Conservation (phyloP, 2,329 filamentous ascomycete species). For the Pezicula radicicola region DNA sequence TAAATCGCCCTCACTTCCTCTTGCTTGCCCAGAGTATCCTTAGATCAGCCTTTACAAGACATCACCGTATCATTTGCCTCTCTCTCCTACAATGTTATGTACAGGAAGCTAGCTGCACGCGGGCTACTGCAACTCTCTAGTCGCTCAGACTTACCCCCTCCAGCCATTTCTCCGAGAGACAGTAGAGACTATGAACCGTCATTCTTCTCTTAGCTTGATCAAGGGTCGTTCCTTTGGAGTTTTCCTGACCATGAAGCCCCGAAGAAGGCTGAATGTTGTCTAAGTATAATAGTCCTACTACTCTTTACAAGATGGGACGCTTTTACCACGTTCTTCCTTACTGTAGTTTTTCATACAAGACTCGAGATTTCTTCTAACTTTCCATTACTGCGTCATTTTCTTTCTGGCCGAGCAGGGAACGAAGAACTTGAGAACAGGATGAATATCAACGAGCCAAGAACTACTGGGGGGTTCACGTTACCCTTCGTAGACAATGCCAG, state of each 20-base stretch:
- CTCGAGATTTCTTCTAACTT: too few species aligned
- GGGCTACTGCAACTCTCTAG: background rate
- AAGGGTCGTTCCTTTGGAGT: too few species aligned
- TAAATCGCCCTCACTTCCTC: background rate
- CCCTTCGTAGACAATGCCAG: constrained; percentile 15
- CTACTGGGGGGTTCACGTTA: constrained; percentile 15
- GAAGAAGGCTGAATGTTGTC: too few species aligned
- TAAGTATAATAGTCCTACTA: too few species aligned
- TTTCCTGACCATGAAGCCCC: too few species aligned
- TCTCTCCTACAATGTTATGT: background rate
- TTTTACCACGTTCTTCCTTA: too few species aligned
- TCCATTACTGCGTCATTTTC: too few species aligned
- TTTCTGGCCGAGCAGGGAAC: too few species aligned
- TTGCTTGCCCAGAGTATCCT: background rate
- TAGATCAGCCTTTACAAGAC: background rate
- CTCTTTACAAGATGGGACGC: too few species aligned
- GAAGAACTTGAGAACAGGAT: constrained; percentile 4
- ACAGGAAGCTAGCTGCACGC: background rate
- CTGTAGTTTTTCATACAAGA: too few species aligned
- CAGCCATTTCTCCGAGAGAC: background rate
- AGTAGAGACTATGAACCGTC: background rate
- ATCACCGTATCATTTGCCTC: background rate
- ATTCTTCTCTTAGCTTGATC: background rate
- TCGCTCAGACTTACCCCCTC: background rate
- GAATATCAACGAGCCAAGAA: constrained; percentile 21